Conservation (phyloP, 2,329 filamentous ascomycete species). For the Exophiala aquamarina region DNA sequence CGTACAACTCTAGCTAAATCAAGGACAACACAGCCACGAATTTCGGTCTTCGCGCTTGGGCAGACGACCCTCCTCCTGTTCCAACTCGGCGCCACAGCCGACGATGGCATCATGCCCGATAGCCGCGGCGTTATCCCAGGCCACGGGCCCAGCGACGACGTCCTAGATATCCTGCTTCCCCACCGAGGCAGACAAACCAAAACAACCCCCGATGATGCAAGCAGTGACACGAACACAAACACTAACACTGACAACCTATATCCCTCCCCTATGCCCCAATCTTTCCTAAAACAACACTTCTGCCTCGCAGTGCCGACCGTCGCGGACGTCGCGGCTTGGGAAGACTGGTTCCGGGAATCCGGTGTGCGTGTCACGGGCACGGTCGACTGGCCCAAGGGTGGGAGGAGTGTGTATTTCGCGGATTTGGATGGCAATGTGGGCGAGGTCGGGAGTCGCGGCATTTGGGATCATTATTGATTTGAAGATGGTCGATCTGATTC, state of each 20-base stretch:
- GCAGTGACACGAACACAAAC: too few relatives aligned
- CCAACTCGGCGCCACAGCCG: slow-evolving; percentile 19
- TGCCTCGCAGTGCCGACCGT: slow-evolving; percentile 29
- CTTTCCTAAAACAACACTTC: slow-evolving; percentile 31
- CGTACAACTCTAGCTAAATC: too few relatives aligned
- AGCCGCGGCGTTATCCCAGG: slow-evolving; percentile 19
- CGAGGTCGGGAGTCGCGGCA: slow-evolving; percentile 32
- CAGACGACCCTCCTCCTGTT: slow-evolving; percentile 33
- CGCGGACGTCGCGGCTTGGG: slow-evolving; percentile 30
- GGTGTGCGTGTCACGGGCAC: slow-evolving; percentile 27
- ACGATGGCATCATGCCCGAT: slow-evolving; percentile 14
- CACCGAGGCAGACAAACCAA: too few relatives aligned
- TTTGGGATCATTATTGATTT: slow-evolving; percentile 32
- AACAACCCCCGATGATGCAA: too few relatives aligned
- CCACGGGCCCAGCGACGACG: slow-evolving; percentile 18
- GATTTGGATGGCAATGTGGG: slow-evolving; percentile 34
- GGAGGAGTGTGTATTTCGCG: slow-evolving; percentile 34
- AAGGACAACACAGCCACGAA: slow-evolving; percentile 24
- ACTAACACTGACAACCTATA: neutral
- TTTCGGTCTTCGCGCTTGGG: slow-evolving; percentile 32
- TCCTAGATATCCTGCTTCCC: slow-evolving; percentile 19
- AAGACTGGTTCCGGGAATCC: slow-evolving; percentile 28
- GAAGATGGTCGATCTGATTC: neutral
- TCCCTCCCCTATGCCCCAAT: too few relatives aligned
- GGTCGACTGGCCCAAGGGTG: slow-evolving; percentile 32